These are phyloP conservation scores for Podospora tetraspora DNA, from an alignment of 495 filamentous ascomycete species.

Conservation along the genomic window DNA sequence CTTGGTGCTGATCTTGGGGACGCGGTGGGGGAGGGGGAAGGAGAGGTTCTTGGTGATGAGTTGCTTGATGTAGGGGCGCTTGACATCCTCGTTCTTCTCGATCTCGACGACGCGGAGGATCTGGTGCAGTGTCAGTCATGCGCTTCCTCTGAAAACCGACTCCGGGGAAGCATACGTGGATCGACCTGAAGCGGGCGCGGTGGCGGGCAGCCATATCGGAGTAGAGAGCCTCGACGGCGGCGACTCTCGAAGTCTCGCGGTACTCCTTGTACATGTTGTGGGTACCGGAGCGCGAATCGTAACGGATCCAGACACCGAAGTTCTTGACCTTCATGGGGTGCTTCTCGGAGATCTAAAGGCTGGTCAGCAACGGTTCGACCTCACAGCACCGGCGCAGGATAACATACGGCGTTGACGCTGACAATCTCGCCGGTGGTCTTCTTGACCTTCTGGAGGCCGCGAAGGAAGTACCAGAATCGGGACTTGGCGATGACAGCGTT, in stretches of 20 bases:
- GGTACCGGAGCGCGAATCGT: slow-evolving; percentile 98
- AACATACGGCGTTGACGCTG: slow-evolving; percentile 85
- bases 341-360: slow-evolving; percentile 87
- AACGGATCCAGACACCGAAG: slow-evolving; percentile 99
- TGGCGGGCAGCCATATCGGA: slow-evolving; percentile 99
- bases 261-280: slow-evolving; percentile 99
- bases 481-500: slow-evolving; percentile 98
- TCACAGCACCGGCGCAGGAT: slow-evolving; percentile 9
- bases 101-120: slow-evolving; percentile 98
- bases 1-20: slow-evolving; percentile 68
- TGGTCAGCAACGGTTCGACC: slow-evolving; percentile 8
- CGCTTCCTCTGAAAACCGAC: neutral
- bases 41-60: slow-evolving; percentile 89
- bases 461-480: slow-evolving; percentile 99
- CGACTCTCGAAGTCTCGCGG: slow-evolving; percentile 92
- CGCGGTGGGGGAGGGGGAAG: slow-evolving; percentile 97
- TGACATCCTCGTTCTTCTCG: slow-evolving; percentile 85
- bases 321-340: slow-evolving; percentile 99
- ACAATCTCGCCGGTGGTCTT: slow-evolving; percentile 99
- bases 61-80: slow-evolving; percentile 98
- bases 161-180: slow-evolving; percentile 67
- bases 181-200: slow-evolving; percentile 92
- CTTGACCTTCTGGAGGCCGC: slow-evolving; percentile 98
- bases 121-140: slow-evolving; percentile 45
- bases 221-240: slow-evolving; percentile 94